Evolutionary conservation across 2,329 filamentous ascomycete species (phyloP), one percentile per base, ranked within the genome.

Genomic region (Diaporthe australafricana): DNA sequence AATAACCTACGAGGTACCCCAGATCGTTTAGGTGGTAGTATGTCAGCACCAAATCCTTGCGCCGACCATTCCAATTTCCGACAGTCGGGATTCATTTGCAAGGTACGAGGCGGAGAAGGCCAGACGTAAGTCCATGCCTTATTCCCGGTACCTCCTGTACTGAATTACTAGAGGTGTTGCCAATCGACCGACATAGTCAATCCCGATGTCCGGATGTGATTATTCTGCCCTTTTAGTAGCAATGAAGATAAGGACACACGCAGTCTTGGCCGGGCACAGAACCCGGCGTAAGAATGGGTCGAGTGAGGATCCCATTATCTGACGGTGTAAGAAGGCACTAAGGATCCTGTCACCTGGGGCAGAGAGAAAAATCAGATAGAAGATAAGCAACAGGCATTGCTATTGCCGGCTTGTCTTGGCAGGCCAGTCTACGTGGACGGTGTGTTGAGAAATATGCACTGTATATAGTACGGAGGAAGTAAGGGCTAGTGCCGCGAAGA

Each of bases 361-460:
- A 30, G 35, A 45, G 16, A 12, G 22, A n/a, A n/a, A n/a, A n/a
- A n/a, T n/a, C 4, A 42, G 17, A 47, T 16, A 30, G 57, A 35
- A n/a, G 17, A 47, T 47, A 47, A 62, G 40, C 38, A 22, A 62
- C 27, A 17, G 25, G 40, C 40, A 47, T 47, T n/a, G 38, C 22
- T 32, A 9, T 62, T 62, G 40, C 57, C 40, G 57, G 57, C 3
- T 32, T 4, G 17, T 62, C 40, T 62, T 62, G 57, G 57, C 57
- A n/a, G 12, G 7, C 40, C 40, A 45, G n/a, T n/a, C n/a, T n/a
- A n/a, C n/a, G n/a, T n/a, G n/a, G n/a, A n/a, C n/a, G n/a, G n/a
- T n/a, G n/a, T n/a, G n/a, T n/a, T n/a, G n/a, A n/a, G n/a, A n/a
- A n/a, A n/a, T n/a, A n/a, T n/a, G n/a, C n/a, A n/a, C n/a, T n/a